These are phyloP conservation scores for Gypsophila paniculata DNA, from an alignment of 179 eudicot species.

Conservation along the genomic window DNA sequence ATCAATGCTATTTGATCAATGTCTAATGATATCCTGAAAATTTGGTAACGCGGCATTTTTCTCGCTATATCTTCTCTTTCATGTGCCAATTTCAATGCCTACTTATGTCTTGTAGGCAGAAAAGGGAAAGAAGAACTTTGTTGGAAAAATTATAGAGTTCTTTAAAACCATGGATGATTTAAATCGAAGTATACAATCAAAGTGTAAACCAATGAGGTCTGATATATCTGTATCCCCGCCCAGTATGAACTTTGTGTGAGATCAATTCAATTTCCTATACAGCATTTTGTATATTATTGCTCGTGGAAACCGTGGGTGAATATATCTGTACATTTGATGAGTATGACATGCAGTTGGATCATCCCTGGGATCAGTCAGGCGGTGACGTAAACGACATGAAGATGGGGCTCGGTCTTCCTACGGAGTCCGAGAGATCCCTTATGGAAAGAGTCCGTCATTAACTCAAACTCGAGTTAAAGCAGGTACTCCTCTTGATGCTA, in stretches of 20 bases:
- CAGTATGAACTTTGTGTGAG: no score
- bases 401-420: constrained; percentile 95
- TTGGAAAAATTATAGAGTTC: constrained; percentile 48
- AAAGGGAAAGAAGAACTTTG: constrained; percentile 36
- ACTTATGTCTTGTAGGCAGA: constrained; percentile 35
- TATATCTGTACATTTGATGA: no score
- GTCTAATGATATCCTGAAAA: neutral
- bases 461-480: constrained; percentile 86
- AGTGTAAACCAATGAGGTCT: no score
- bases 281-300: no score
- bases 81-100: neutral
- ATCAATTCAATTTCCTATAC: no score
- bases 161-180: constrained; percentile 40
- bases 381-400: constrained; percentile 65
- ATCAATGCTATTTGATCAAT: constrained; percentile 8
- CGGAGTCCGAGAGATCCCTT: constrained; percentile 90
- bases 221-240: no score
- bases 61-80: neutral
- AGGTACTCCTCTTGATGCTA: constrained; percentile 35
- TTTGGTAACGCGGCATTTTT: neutral
- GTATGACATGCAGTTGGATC: constrained; percentile 72
- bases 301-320: no score
- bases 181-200: no score
- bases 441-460: constrained; percentile 97
- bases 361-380: constrained; percentile 47